Percentiles rank a stretch among this genome's conserved stretches.
These are phyloP conservation scores for Penicillium digitatum DNA, from an alignment of 2,329 filamentous ascomycete genomes.

Conservation along the genomic window DNA sequence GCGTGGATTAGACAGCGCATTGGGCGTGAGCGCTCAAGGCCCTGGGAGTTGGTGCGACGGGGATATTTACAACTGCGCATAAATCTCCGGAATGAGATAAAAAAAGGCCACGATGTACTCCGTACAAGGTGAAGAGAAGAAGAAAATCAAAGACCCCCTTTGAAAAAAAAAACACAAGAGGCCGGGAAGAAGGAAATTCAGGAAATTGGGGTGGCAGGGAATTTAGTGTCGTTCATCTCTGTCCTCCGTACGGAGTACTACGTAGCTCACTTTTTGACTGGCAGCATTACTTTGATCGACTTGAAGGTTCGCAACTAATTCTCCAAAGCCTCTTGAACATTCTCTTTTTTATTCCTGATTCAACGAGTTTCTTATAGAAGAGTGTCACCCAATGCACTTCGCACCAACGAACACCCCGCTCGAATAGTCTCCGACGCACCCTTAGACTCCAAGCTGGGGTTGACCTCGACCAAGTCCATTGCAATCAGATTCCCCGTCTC, in stretches of 20 bases:
- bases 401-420: constrained; percentile 83
- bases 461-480: constrained; percentile 79
- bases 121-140: not conserved
- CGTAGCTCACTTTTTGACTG: no score
- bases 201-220: constrained; percentile 31
- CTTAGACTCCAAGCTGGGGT: constrained; percentile 64
- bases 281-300: not conserved
- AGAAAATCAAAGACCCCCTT: not conserved
- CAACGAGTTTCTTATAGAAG: constrained; percentile 57
- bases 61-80: constrained; percentile 6
- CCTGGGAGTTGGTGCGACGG: constrained; percentile 1
- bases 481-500: constrained; percentile 73
- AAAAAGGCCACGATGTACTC: not conserved
- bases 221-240: constrained; percentile 13
- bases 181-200: constrained; percentile 13
- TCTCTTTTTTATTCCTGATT: not conserved
- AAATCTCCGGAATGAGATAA: not conserved
- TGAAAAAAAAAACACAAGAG: constrained; percentile 6
- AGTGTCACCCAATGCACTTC: constrained; percentile 89
- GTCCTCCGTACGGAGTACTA: no score
- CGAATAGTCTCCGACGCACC: constrained; percentile 82
- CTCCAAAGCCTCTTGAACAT: not conserved
- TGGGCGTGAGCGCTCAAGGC: constrained; percentile 16
- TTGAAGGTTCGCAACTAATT: no score
- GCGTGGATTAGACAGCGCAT: constrained; percentile 23